Evolutionary conservation across 2,329 filamentous ascomycete species (phyloP), one percentile per base, ranked within the genome.

Genomic region (Aspergillus fijiensis): DNA sequence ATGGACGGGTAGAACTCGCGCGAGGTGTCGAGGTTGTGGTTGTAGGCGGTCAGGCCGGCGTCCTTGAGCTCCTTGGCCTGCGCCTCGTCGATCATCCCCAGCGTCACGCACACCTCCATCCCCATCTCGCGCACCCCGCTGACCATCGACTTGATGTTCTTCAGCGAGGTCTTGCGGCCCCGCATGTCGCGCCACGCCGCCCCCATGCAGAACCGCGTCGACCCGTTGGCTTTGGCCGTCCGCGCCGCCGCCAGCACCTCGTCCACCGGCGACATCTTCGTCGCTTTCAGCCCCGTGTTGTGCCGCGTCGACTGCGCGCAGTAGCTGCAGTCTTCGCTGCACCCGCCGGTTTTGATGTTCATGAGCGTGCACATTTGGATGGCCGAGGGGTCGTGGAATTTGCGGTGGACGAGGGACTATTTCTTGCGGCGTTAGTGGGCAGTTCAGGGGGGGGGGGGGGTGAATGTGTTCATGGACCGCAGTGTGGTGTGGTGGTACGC

Each of bases 301-400:
- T 96, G 89, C 27, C 90, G 88, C 5, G 90, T 92, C 4, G 92
- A 93, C 77, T 96, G 92, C 2, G 92, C 90, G 76, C 92, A 96
- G 85, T 96, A 96, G 25, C 89, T 91, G 79, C 92, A 96, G 77
- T 96, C 92, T 76, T 96, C 92, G 68, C 87, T 92, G 78, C 92
- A 96, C 51, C 92, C 92, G 57, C 92, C 92, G 9, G 91, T 96
- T 75, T 96, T 96, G 81, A 96, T 96, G 82, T 96, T 96, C 90
- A 96, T 96, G 60, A 96, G 82, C 0, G 92, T 96, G 80, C 92
- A 96, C 77, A 96, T 89, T 77, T 96, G 92, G 64, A 96, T 91
- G 29, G 91, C 88, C 51, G 87, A 83, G 6, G 92, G 90, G 71
- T 90, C 85, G 78, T 96, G 92, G 80, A 96, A 96, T 68, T 89